Base-by-base conservation (phyloP, 306 rosid genomes). In the Crotalaria pallida region DNA sequence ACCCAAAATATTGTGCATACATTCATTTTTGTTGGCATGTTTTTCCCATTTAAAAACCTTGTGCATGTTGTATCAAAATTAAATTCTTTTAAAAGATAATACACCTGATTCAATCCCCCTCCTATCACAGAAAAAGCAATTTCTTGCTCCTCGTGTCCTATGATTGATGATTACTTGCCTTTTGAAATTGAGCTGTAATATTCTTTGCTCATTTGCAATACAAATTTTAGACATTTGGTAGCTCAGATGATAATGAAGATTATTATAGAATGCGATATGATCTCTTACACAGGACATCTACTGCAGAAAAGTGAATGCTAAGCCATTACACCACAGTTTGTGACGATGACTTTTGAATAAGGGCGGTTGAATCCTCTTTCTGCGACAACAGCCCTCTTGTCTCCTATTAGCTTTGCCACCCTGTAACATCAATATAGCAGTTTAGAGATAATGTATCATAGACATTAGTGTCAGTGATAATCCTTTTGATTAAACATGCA, bases 291-390 rank as follows among this genome's bases (percentile, higher is more conserved):
- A 31, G 36, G 36, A 31, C 5, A 31, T 31, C 7, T 5, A 31
- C 36, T 31, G 1, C 6, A 31, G 1, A 31, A 31, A 31, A 31
- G 36, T 1, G 36, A 6, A 8, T 59, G 72, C 63, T 31, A 64
- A 22, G 26, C 71, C 58, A 9, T 49, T n/a, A 61, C 53, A 52
- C 71, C 95, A 16, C 89, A 87, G 77, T 86, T 89, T 65, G 86
- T 89, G 62, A 89, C 80, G 0, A 84, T 29, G 26, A 87, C 86
- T 80, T 86, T 87, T 0, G 96, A 82, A 49, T 87, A 87, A 71
- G 96, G 95, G 23, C 90, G 92, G 81, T 92, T 89, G 84, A 89
- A 89, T 44, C 96, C 96, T 79, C 95, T 84, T 83, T 92, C 94
- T 52, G 95, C 95, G 49, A 86, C 95, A 15, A 92, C 87, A 22